Evolutionary conservation across 306 rosid genomes (phyloP), one percentile per base, ranked within the genome.

Genomic region (Quercus ilex): DNA sequence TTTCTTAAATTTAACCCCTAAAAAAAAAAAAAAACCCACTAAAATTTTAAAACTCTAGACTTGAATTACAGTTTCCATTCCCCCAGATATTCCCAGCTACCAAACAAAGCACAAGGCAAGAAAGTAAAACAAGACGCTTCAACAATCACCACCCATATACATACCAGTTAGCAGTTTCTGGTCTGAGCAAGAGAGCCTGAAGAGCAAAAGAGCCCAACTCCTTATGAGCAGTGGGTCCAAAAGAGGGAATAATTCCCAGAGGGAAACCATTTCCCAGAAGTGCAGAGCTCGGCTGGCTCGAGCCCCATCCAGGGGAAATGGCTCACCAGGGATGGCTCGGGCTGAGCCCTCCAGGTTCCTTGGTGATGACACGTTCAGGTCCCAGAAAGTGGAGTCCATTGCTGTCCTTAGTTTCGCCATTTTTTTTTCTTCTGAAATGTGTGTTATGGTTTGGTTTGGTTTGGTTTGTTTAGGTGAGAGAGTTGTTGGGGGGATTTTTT

Each of bases 351-450:
- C 90, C 3, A 91, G 83, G 79, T 77, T 74, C 33, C 74, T 97
- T 70, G 98, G 90, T 0, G 98, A 86, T 0, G 97, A 77, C 18
- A 92, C 77, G 78, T 92, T 88, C 57, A 86, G 58, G 77, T 92
- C 94, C 94, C 93, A 87, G 85, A 92, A 94, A 21, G 92, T 74
- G 0, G 97, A 91, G 81, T 92, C 98, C 88, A 94, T 94, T 60
- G 94, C 91, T 20, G 98, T 88, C 80, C 86, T 82, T 14, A 94
- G 89, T 20, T 83, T 85, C 77, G 90, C 98, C 98, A 92, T 94
- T 82, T 79, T 25, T 25, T 55, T 15, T 38, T 4, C 38, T 14
- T 5, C 69, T 30, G 63, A 57, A 21, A 57, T 6, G 25, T 0
- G 63, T 20, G 63, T n/a, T 8, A 6, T n/a, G 23, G 25, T 5